Conservation (phyloP, 306 rosid species). For the Arachis stenosperma region DNA sequence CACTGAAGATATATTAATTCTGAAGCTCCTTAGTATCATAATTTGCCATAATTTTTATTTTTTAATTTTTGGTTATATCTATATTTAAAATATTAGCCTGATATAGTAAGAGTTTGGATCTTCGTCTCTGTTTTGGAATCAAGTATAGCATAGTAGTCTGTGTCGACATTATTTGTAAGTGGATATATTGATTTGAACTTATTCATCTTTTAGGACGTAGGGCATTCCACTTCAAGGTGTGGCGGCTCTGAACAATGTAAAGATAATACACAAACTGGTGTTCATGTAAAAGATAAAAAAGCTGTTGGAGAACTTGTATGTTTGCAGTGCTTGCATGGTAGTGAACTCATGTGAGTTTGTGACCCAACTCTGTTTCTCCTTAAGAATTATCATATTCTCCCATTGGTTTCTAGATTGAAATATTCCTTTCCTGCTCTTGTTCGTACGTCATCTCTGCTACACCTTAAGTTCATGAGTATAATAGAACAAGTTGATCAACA, state of each 20-base stretch:
- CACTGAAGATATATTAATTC: not conserved
- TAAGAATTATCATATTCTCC: not conserved
- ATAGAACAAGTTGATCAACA: conserved; percentile 10
- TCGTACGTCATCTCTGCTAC: conserved; percentile 6
- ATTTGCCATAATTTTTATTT: not conserved
- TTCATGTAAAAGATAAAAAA: conserved; percentile 6
- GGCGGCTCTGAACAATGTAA: conserved; percentile 11
- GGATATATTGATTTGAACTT: conserved; percentile 31
- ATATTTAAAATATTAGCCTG: not conserved
- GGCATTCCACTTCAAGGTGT: conserved; percentile 14
- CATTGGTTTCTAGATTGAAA: conserved; percentile 8
- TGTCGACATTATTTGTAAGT: conserved; percentile 26
- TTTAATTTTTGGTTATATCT: not conserved
- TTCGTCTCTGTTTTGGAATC: conserved; percentile 8
- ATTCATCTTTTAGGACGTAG: conserved; percentile 39
- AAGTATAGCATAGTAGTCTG: conserved; percentile 12
- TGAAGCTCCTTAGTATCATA: not conserved
- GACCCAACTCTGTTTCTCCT: conserved; percentile 10
- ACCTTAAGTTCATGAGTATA: conserved; percentile 13
- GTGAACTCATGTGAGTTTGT: conserved; percentile 47
- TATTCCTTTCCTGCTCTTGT: not conserved
- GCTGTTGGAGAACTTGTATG: conserved; percentile 25
- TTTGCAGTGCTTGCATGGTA: conserved; percentile 40
- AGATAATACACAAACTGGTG: conserved; percentile 4
- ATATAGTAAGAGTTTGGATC: not conserved